phyloP scores from a whole-genome alignment of 176 grass and related monocot genomes.

The Elaeis guineensis region DNA sequence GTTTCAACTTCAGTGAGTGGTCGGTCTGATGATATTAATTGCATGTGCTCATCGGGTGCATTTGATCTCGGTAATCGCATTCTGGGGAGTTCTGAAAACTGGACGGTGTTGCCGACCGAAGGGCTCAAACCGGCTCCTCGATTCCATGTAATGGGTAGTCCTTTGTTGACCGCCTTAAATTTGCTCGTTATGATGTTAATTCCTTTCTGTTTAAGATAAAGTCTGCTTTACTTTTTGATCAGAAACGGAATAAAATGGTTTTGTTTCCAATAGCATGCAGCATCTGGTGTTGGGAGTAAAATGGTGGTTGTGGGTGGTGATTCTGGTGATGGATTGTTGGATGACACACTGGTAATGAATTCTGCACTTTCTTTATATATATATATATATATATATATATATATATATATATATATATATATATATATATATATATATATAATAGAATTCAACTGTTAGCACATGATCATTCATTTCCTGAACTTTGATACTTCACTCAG shows the following conservation, averaged over 20 bases:
- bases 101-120: conserved; percentile 59
- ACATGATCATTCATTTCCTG: too few species aligned
- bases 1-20: conserved; percentile 61
- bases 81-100: conserved; percentile 74
- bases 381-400: too few species aligned
- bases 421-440: too few species aligned
- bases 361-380: too few species aligned
- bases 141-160: conserved; percentile 60
- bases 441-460: too few species aligned
- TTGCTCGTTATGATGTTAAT: background rate
- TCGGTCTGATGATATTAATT: conserved; percentile 43
- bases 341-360: conserved; percentile 71
- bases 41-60: conserved; percentile 49
- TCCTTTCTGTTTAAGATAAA: background rate
- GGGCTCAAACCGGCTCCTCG: conserved; percentile 67
- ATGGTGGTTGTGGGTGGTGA: conserved; percentile 92
- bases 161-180: background rate
- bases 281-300: conserved; percentile 87
- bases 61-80: conserved; percentile 45
- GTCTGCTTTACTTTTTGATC: background rate
- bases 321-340: conserved; percentile 56
- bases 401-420: too few species aligned
- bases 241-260: conserved; percentile 14
- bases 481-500: too few species aligned
- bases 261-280: conserved; percentile 59